Evolutionary conservation across 1,284 basidiomycete genomes (phyloP), one percentile per base, ranked within the genome.

Genomic region (Puccinia novopanici): DNA sequence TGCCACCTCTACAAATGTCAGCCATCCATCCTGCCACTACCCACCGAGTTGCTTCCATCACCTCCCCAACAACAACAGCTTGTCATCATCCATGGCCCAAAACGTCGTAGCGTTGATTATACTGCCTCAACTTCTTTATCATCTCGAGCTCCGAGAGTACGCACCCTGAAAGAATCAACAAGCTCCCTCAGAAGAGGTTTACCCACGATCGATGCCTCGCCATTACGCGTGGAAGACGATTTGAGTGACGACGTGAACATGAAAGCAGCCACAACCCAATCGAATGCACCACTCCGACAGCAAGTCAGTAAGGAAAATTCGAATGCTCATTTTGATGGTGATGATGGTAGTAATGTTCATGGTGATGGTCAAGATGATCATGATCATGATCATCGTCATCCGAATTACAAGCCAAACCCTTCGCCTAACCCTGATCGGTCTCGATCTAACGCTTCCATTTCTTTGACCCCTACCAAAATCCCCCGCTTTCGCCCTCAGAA

Each of bases 1-100:
- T 95, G 83, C 93, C 94, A 24, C 94, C 94, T 34, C 91, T 95
- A 89, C 93, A 95, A 85, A 92, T 95, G 83, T 88, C 91, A 61
- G 92, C 92, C 22, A 87, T 95, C 78, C 91, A 93, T 67, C 89
- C 91, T 61, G 88, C 89, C 50, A 94, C 93, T 54, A 90, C 91
- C 34, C 90, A 92, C 84, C 90, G 93, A 50, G 90, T 94, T 71
- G 92, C 37, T 50, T 76, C 74, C 3, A 65, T 76, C 15, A 30
- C 59, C 83, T 88, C 94, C 81, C 92, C 92, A n/a, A n/a, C 86
- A 87, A 89, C 19, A 85, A 87, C 22, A 27, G 68, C 48, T 55
- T 86, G 85, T 37, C 70, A 3, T 80, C 75, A 50, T n/a, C 81
- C 17, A 86, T 88, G n/a, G 88, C 8, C 85, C 86, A 59, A 84